phyloP scores from a whole-genome alignment of 2,329 filamentous ascomycete genomes.

The Ophiostoma fasciatum region DNA sequence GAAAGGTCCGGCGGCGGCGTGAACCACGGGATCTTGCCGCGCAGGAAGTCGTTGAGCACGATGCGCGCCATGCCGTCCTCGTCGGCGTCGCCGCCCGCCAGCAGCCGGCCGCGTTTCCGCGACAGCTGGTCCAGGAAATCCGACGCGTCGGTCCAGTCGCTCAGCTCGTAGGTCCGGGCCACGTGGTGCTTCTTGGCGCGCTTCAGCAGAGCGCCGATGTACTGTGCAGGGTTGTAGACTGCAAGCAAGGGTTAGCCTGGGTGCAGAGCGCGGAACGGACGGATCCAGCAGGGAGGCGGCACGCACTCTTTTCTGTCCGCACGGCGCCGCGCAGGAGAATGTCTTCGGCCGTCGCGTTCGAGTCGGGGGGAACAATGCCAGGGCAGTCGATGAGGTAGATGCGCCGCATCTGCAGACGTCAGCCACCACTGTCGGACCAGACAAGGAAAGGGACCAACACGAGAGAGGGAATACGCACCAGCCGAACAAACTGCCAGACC shows the following conservation, averaged over 20 bases:
- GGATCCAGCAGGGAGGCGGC: not conserved
- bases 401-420: conserved; percentile 47
- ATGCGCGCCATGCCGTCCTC: conserved; percentile 92
- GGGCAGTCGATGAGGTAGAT: conserved; percentile 90
- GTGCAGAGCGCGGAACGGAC: not conserved
- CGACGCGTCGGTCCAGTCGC: conserved; percentile 58
- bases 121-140: conserved; percentile 81
- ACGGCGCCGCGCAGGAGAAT: conserved; percentile 84
- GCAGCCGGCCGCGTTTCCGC: conserved; percentile 68
- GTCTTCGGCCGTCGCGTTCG: conserved; percentile 70
- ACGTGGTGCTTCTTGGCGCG: conserved; percentile 78
- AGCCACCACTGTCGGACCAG: not conserved
- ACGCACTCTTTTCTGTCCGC: conserved; percentile 59
- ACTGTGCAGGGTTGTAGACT: conserved; percentile 90
- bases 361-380: conserved; percentile 84
- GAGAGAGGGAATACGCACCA: conserved; percentile 20
- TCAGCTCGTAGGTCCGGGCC: conserved; percentile 83
- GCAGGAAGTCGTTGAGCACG: conserved; percentile 89
- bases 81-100: conserved; percentile 80
- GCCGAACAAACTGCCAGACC: conserved; percentile 32
- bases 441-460: not conserved
- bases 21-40: conserved; percentile 95
- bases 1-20: conserved; percentile 57
- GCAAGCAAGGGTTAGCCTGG: not conserved
- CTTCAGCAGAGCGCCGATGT: conserved; percentile 68